These are phyloP conservation scores for Acacia melanoxylon DNA, from an alignment of 306 rosid genomes.

Conservation along the genomic window DNA sequence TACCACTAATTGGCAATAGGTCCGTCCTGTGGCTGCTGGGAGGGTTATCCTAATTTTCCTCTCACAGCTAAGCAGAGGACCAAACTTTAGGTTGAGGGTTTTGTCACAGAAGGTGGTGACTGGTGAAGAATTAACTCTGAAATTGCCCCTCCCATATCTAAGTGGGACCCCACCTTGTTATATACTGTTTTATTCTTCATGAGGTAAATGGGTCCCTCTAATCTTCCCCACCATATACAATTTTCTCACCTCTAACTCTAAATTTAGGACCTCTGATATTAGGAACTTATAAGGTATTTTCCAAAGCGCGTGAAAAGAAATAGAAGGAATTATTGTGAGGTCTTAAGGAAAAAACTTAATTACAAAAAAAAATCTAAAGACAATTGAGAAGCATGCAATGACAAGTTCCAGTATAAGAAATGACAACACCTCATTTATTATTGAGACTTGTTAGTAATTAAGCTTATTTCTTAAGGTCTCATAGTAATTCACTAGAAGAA, in stretches of 20 bases:
- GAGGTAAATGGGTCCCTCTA: constrained; percentile 46
- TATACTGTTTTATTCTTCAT: constrained; percentile 28
- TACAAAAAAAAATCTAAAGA: too few relatives aligned
- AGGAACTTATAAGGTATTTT: neutral
- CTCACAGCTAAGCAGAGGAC: constrained; percentile 40
- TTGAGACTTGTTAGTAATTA: too few relatives aligned
- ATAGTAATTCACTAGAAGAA: too few relatives aligned
- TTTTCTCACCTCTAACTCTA: neutral
- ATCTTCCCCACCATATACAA: constrained; percentile 26
- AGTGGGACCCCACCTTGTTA: constrained; percentile 46
- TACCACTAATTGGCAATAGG: neutral
- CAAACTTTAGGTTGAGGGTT: constrained; percentile 10
- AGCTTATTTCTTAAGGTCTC: too few relatives aligned
- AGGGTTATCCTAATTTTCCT: constrained; percentile 27
- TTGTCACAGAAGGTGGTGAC: constrained; percentile 21
- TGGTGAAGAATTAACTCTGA: constrained; percentile 45
- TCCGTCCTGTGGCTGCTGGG: constrained; percentile 10
- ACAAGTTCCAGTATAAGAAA: too few relatives aligned
- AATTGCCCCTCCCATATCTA: constrained; percentile 41
- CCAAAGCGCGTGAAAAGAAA: neutral
- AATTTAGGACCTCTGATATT: neutral
- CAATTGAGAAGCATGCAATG: too few relatives aligned
- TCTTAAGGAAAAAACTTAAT: too few relatives aligned
- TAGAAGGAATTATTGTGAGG: too few relatives aligned
- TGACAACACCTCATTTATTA: too few relatives aligned